Percentiles rank a stretch among this genome's conserved stretches.
phyloP scores from a whole-genome alignment of 1,139 yeast species.

The Candida glucosophila region DNA sequence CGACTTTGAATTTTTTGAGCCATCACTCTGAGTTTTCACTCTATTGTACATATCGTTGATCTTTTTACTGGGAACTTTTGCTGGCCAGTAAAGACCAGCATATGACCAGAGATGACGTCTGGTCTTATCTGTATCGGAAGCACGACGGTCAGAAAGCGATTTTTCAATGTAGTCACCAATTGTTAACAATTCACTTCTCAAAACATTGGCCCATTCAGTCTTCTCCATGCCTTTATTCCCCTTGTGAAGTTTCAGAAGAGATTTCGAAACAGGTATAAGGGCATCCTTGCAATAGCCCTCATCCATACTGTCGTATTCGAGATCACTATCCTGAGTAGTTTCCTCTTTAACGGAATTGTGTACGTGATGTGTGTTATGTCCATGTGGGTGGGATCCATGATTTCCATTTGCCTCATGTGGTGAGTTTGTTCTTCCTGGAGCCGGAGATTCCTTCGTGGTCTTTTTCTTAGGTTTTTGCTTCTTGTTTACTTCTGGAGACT shows the following conservation, averaged over 20 bases:
- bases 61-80: slow-evolving; percentile 71
- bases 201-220: slow-evolving; percentile 71
- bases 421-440: not conserved
- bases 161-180: slow-evolving; percentile 65
- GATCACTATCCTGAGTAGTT: slow-evolving; percentile 34
- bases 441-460: slow-evolving; percentile 3
- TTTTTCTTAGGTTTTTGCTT: slow-evolving; percentile 4
- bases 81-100: slow-evolving; percentile 92
- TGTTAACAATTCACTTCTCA: slow-evolving; percentile 65
- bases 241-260: slow-evolving; percentile 64
- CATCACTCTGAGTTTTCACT: slow-evolving; percentile 22
- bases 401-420: too few relatives aligned
- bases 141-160: too few relatives aligned
- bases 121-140: slow-evolving; percentile 15
- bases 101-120: slow-evolving; percentile 82
- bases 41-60: slow-evolving; percentile 81
- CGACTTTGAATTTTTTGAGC: slow-evolving; percentile 6
- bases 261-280: slow-evolving; percentile 66
- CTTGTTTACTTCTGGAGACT: slow-evolving; percentile 11
- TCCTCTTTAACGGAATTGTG: too few relatives aligned
- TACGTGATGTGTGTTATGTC: too few relatives aligned
- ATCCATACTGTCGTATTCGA: slow-evolving; percentile 78
- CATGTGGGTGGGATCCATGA: too few relatives aligned
- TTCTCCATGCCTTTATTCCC: slow-evolving; percentile 81
- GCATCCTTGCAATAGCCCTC: slow-evolving; percentile 58